phyloP scores from a whole-genome alignment of 2,329 filamentous ascomycete genomes.

The Aspergillus fischeri region DNA sequence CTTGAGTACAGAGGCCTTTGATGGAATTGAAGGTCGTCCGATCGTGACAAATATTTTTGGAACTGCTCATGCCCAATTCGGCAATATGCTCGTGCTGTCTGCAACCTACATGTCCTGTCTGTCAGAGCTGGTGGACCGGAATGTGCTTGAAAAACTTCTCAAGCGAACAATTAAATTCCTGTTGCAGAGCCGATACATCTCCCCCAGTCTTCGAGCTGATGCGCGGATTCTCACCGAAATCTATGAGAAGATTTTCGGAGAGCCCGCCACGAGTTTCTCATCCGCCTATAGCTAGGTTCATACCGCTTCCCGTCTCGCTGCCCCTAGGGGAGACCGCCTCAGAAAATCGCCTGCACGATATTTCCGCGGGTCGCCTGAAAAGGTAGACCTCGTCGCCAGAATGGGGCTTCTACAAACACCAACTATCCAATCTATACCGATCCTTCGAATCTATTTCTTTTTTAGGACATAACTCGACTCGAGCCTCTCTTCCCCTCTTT shows the following conservation, averaged over 20 bases:
- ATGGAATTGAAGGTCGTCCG: slow-evolving; percentile 58
- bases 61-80: slow-evolving; percentile 97
- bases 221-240: slow-evolving; percentile 65
- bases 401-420: background rate
- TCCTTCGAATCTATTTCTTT: background rate
- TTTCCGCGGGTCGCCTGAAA: background rate
- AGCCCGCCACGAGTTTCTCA: slow-evolving; percentile 10
- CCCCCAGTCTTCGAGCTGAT: slow-evolving; percentile 70
- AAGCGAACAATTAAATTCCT: slow-evolving; percentile 74
- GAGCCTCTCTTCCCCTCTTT: slow-evolving; percentile 1
- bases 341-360: too few species aligned
- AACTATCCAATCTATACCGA: background rate
- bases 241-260: slow-evolving; percentile 42
- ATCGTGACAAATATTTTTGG: slow-evolving; percentile 96
- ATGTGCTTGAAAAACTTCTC: slow-evolving; percentile 59
- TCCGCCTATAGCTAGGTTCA: background rate
- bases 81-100: slow-evolving; percentile 86
- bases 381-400: background rate
- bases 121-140: slow-evolving; percentile 52
- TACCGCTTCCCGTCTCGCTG: background rate
- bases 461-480: background rate
- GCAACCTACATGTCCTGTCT: slow-evolving; percentile 72
- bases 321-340: too few species aligned
- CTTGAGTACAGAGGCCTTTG: slow-evolving; percentile 79
- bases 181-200: slow-evolving; percentile 63